phyloP scores from a whole-genome alignment of 176 grass and related monocot genomes.

The Paspalum notatum region DNA sequence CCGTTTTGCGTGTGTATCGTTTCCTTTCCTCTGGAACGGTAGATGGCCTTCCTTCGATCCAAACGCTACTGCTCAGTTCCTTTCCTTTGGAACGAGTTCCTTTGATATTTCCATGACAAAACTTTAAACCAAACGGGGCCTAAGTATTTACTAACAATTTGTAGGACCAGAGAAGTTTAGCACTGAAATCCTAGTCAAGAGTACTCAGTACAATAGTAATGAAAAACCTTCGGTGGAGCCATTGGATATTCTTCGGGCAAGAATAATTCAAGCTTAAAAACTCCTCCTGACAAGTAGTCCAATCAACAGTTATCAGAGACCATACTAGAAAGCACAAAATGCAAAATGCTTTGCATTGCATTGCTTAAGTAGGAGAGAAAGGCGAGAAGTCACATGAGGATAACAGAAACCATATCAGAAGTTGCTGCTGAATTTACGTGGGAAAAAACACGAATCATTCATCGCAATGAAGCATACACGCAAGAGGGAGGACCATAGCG shows the following conservation, averaged over 20 bases:
- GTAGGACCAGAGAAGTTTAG: not conserved
- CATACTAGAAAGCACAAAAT: not conserved
- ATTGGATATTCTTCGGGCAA: constrained; percentile 98
- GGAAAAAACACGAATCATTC: not conserved
- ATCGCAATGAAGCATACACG: not conserved
- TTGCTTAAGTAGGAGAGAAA: not conserved
- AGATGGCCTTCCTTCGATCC: too few relatives aligned
- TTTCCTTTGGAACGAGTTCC: too few relatives aligned
- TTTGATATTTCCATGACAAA: too few relatives aligned
- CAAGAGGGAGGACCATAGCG: not conserved
- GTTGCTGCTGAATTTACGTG: not conserved
- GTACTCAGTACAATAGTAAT: constrained; percentile 38
- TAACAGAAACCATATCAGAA: not conserved
- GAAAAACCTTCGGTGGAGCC: constrained; percentile 81
- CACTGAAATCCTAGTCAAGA: constrained; percentile 46
- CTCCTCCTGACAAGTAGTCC: constrained; percentile 63
- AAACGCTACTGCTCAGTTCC: too few relatives aligned
- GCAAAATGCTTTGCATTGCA: too few relatives aligned
- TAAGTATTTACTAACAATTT: constrained; percentile 6
- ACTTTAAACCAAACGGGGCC: too few relatives aligned
- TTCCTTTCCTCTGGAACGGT: too few relatives aligned
- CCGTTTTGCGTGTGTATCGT: too few relatives aligned
- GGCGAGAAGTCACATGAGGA: not conserved
- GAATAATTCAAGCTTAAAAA: constrained; percentile 97
- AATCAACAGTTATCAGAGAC: constrained; percentile 4